Evolutionary conservation across 164 flowering plant genomes (phyloP).

Genomic region (Chimonanthus salicifolius): DNA sequence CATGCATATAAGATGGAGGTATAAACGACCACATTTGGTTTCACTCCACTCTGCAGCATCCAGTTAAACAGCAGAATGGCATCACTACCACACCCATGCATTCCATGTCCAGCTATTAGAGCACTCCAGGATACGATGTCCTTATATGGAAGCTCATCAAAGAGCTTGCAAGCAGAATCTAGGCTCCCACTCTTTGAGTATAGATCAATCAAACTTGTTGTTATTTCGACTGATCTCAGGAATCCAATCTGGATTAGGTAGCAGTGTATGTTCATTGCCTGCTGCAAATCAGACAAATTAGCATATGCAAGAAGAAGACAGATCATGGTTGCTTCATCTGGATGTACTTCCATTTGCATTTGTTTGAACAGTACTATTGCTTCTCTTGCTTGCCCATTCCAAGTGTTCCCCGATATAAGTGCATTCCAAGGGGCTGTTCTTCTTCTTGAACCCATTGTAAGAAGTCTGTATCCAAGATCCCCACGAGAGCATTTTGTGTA

Average conservation of each 20-base stretch:
- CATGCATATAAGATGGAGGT: constrained; percentile 67
- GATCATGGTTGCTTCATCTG: constrained; percentile 46
- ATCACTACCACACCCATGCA: constrained; percentile 52
- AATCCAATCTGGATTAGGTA: constrained; percentile 51
- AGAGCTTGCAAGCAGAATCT: constrained; percentile 46
- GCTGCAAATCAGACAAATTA: constrained; percentile 45
- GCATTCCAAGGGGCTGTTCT: constrained; percentile 69
- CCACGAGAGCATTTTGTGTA: constrained; percentile 54
- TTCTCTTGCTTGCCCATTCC: constrained; percentile 40
- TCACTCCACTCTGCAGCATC: constrained; percentile 59
- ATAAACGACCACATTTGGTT: constrained; percentile 63
- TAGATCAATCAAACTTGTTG: constrained; percentile 52
- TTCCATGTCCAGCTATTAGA: constrained; percentile 58
- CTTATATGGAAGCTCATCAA: constrained; percentile 30
- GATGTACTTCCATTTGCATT: constrained; percentile 46
- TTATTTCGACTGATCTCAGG: constrained; percentile 25
- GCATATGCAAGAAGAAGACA: constrained; percentile 72
- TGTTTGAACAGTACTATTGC: constrained; percentile 54
- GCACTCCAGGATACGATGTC: constrained; percentile 66
- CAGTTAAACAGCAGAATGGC: constrained; percentile 54
- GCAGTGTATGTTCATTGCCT: constrained; percentile 52
- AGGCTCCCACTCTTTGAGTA: constrained; percentile 67
- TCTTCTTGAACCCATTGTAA: constrained; percentile 37
- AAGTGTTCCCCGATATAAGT: constrained; percentile 49
- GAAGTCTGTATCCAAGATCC: constrained; percentile 37